A percentile compares a stretch with the other conserved stretches of the same genome.
Conservation (phyloP, 192 early-diverging fungal genomes). For the Chytriomyces sp. region DNA sequence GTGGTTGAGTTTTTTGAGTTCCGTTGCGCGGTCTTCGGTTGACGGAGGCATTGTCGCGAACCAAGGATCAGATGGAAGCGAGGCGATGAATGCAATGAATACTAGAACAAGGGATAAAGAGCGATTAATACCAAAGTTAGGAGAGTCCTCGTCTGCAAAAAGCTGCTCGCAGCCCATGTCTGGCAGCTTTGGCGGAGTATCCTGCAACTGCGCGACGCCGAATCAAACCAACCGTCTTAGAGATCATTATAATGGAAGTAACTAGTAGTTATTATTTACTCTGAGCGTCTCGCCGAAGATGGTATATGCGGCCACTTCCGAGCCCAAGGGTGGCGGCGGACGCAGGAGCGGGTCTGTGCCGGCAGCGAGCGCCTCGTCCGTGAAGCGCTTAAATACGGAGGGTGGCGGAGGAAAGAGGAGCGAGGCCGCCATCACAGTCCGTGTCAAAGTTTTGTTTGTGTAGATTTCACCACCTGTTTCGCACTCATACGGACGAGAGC, state of each 20-base stretch:
- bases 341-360: constrained; percentile 4
- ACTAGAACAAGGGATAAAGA: neutral
- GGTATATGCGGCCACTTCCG: constrained; percentile 15
- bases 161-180: constrained; percentile 28
- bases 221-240: neutral
- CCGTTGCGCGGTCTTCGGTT: constrained; percentile 19
- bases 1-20: constrained; percentile 37
- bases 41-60: neutral
- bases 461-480: no score
- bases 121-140: neutral
- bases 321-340: constrained; percentile 14
- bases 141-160: constrained; percentile 19
- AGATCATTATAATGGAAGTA: neutral
- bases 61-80: neutral
- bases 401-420: constrained; percentile 31
- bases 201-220: constrained; percentile 9
- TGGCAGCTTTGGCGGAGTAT: constrained; percentile 3
- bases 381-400: constrained; percentile 28
- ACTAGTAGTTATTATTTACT: no score
- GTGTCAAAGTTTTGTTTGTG: no score
- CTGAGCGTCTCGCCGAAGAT: constrained; percentile 8
- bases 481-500: no score
- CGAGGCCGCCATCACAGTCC: neutral
- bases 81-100: no score
- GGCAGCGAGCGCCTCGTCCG: constrained; percentile 14